phyloP scores from a whole-genome alignment of 148 eudicot species.

The Camellia japonica region DNA sequence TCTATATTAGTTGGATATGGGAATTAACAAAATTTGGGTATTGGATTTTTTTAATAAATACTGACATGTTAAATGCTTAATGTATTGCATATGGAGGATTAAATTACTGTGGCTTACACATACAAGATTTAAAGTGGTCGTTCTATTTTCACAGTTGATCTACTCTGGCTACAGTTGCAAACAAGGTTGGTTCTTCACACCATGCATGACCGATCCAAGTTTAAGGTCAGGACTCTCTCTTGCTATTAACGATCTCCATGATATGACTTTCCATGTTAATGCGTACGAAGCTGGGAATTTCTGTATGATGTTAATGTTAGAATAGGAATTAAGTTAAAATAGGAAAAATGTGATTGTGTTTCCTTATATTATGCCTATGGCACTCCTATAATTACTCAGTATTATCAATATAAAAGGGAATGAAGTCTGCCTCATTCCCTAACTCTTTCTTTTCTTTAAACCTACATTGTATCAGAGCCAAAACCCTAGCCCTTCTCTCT shows the following conservation, averaged over 20 bases:
- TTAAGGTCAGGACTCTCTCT: constrained; percentile 53
- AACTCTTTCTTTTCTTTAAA: no score
- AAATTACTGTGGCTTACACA: not conserved
- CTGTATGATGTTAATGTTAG: not conserved
- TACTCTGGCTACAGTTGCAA: constrained; percentile 88
- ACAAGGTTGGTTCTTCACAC: constrained; percentile 95
- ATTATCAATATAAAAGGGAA: no score
- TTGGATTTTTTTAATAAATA: not conserved
- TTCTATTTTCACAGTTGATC: constrained; percentile 50
- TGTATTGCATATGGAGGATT: not conserved
- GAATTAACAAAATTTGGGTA: not conserved
- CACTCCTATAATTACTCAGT: no score
- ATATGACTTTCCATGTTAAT: not conserved
- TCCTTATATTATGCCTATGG: no score
- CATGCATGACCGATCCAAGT: constrained; percentile 72
- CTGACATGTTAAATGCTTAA: not conserved
- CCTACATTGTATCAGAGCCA: no score
- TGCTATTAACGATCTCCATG: not conserved
- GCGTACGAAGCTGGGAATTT: not conserved
- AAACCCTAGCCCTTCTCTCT: no score
- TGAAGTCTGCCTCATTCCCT: no score
- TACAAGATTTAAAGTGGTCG: not conserved
- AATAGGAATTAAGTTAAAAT: no score
- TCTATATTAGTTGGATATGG: not conserved
- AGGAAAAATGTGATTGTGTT: no score